Conservation (phyloP, 2,329 filamentous ascomycete genomes). For the Penicillium sclerotiorum region DNA sequence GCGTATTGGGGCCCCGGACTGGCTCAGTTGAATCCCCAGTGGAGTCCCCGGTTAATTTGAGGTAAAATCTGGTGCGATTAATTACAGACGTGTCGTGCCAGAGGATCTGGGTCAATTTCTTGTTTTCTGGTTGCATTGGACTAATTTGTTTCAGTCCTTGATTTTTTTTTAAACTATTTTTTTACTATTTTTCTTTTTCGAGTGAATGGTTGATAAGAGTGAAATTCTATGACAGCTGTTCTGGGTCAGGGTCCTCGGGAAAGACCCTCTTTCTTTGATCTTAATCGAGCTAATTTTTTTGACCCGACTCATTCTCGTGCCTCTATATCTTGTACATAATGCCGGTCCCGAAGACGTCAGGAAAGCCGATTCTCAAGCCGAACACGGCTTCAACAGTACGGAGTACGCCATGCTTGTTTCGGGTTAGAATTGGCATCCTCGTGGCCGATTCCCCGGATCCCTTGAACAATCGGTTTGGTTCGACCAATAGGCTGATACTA, state of each 20-base stretch:
- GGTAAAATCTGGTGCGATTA: too few species aligned
- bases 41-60: constrained; percentile 16
- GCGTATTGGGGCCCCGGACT: constrained; percentile 23
- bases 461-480: constrained; percentile 4
- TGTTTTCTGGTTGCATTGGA: background rate
- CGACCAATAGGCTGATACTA: constrained; percentile 4
- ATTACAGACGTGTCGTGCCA: constrained; percentile 2
- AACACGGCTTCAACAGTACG: constrained; percentile 13
- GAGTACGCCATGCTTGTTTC: constrained; percentile 9
- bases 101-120: background rate
- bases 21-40: constrained; percentile 8
- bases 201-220: too few species aligned
- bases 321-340: too few species aligned
- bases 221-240: too few species aligned
- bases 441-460: constrained; percentile 24
- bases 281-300: too few species aligned
- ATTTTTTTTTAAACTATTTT: too few species aligned
- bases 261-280: too few species aligned
- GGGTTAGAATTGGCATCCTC: constrained; percentile 8
- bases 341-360: too few species aligned
- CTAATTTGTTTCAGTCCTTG: background rate
- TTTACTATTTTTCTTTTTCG: too few species aligned
- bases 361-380: constrained; percentile 10
- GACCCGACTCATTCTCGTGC: too few species aligned
- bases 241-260: too few species aligned